Evolutionary conservation across 306 rosid species (phyloP).

Genomic region (Cucumis cinereus): DNA sequence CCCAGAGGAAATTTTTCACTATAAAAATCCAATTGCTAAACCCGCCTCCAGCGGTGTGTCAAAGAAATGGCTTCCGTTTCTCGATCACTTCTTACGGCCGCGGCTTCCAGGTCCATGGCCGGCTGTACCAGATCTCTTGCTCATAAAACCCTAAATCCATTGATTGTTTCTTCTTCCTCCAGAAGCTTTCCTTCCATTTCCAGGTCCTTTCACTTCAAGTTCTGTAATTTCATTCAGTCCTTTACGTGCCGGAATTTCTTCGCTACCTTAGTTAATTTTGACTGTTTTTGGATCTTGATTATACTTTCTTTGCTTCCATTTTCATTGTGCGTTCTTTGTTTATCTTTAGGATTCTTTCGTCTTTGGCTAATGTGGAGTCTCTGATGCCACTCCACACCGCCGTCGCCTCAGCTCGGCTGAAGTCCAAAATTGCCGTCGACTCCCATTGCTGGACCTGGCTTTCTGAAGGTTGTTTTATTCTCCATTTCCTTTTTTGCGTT

Average conservation of each 20-base stretch:
- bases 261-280: not conserved
- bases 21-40: not conserved
- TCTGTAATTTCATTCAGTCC: not conserved
- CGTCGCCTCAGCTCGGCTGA: conserved; percentile 76
- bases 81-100: conserved; percentile 48
- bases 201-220: conserved; percentile 28
- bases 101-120: conserved; percentile 34
- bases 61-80: conserved; percentile 18
- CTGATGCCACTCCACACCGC: conserved; percentile 82
- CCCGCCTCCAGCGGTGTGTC: not conserved
- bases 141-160: conserved; percentile 20
- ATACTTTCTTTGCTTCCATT: not conserved
- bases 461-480: conserved; percentile 45
- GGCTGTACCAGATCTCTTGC: conserved; percentile 33
- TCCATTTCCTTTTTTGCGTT: not conserved
- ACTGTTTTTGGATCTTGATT: not conserved
- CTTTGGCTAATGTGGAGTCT: conserved; percentile 54
- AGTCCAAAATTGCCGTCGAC: conserved; percentile 60
- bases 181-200: conserved; percentile 28
- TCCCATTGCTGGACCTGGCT: conserved; percentile 77
- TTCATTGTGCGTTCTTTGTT: not conserved
- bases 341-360: conserved; percentile 39
- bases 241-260: not conserved
- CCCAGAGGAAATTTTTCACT: not conserved
- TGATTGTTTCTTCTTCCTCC: conserved; percentile 28